Evolutionary conservation across 106 monocot genomes (phyloP).

Genomic region (Narthecium ossifragum): DNA sequence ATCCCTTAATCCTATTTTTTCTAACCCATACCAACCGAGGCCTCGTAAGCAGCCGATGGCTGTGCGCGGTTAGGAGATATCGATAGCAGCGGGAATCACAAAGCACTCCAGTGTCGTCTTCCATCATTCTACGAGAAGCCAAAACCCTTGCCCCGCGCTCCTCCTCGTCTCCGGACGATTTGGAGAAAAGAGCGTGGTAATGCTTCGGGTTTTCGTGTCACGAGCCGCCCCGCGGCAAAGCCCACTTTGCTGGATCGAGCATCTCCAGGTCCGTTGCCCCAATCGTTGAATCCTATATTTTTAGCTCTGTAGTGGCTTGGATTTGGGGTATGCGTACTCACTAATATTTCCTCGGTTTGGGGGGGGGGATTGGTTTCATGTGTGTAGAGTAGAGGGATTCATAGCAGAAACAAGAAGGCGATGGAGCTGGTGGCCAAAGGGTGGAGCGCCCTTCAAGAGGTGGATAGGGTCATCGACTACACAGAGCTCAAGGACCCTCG

Average conservation of each 20-base stretch:
- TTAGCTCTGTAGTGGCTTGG: neutral
- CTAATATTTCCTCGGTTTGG: neutral
- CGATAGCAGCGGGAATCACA: too few species aligned
- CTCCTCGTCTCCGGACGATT: too few species aligned
- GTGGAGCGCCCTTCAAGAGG: conserved; percentile 88
- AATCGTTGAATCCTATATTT: too few species aligned
- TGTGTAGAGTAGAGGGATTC: conserved; percentile 81
- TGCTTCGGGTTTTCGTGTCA: conserved; percentile 21
- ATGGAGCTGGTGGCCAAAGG: conserved; percentile 96
- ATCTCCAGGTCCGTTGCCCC: conserved; percentile 7
- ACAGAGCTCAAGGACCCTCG: conserved; percentile 67
- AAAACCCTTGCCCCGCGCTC: neutral
- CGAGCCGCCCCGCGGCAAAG: conserved; percentile 8
- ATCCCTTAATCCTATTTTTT: too few species aligned
- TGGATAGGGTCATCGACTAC: conserved; percentile 86
- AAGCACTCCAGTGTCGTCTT: too few species aligned
- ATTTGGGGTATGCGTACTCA: neutral
- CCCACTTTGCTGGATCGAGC: neutral
- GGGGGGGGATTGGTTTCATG: neutral
- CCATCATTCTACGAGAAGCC: too few species aligned
- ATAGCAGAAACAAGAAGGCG: conserved; percentile 85
- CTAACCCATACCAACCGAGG: too few species aligned
- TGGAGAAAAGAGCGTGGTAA: conserved; percentile 1
- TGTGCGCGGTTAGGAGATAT: too few species aligned
- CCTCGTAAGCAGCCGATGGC: too few species aligned